Evolutionary conservation across 2,329 filamentous ascomycete genomes (phyloP), one percentile per base, ranked within the genome.

Genomic region (Verticillium isaacii): DNA sequence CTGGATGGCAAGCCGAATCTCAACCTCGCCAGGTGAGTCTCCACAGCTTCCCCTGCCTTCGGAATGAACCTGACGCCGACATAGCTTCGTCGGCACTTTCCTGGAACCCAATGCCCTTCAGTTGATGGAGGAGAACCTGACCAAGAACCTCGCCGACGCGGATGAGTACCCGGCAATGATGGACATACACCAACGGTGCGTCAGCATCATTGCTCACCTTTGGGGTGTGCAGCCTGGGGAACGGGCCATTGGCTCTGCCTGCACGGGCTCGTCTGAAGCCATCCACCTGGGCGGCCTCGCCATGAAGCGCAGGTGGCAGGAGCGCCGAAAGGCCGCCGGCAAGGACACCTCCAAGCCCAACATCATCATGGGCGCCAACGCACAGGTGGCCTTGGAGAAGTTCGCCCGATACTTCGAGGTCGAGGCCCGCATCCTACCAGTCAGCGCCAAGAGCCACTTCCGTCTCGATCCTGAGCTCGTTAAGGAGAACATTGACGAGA

Each of bases 221-320:
- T 90, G 87, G 89, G 81, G 84, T 19, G 82, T 83, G 9, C 79
- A 85, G 68, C 81, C 84, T 62, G 80, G 80, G 1, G 85, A 89
- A 70, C 86, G 83, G 62, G 86, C 89, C 5, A 82, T 91, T 59
- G 89, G 89, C 2, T 85, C 86, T 0, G 88, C 88, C 3, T 91
- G 88, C 0, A 90, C 89, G 0, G 89, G 89, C 0, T 90, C 87
- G 0, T 89, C 84, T 12, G 89, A 91, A 71, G 89, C 87, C 1
- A 89, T 91, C 62, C 87, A 89, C 68, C 80, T 91, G 1, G 89
- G 87, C 36, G 88, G 87, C 1, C 75, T 91, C 23, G 88, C 89
- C 3, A 90, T 92, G 89, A 91, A 91, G 77, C 80, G 87, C n/a
- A 79, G 85, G 23, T 91, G 89, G 89, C 87, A 91, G 71, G 85